Evolutionary conservation across 164 flowering plant species (phyloP).

Genomic region (Macadamia tetraphylla): DNA sequence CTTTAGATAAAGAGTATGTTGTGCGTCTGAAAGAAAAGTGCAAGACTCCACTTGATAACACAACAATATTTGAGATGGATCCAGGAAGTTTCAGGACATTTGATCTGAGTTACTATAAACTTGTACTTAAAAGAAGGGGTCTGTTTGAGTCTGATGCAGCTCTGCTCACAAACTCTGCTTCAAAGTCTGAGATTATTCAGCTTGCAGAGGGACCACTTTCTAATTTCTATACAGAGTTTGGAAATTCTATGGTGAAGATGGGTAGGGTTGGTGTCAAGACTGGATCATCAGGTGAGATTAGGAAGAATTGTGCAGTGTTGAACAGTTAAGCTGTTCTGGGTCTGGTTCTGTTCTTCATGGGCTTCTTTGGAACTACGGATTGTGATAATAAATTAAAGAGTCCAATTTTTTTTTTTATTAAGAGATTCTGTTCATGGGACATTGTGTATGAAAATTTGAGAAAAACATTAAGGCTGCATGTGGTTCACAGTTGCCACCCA

Average conservation of each 20-base stretch:
- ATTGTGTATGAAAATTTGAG: too few species aligned
- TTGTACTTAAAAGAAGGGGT: conserved; percentile 40
- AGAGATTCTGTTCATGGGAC: too few species aligned
- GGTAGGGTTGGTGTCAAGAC: conserved; percentile 36
- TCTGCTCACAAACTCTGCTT: conserved; percentile 31
- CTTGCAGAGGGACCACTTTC: neutral
- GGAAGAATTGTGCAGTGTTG: conserved; percentile 31
- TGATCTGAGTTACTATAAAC: conserved; percentile 36
- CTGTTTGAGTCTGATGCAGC: conserved; percentile 53
- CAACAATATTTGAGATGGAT: conserved; percentile 43
- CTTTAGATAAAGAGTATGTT: conserved; percentile 34
- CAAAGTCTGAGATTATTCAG: conserved; percentile 32
- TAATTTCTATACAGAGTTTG: conserved; percentile 21
- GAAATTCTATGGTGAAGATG: neutral
- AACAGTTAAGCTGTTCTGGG: conserved; percentile 8
- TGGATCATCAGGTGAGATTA: conserved; percentile 40
- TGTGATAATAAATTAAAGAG: too few species aligned
- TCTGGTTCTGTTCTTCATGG: too few species aligned
- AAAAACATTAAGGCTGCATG: too few species aligned
- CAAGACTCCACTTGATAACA: conserved; percentile 12
- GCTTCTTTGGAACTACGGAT: too few species aligned
- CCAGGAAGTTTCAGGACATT: conserved; percentile 53
- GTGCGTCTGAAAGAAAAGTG: conserved; percentile 33
- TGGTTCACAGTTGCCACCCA: too few species aligned
- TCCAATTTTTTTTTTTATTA: too few species aligned